Percentiles rank a stretch among this genome's conserved stretches.
phyloP scores from a whole-genome alignment of 495 filamentous ascomycete species.

The Paragyromitra xinjiangensis region DNA sequence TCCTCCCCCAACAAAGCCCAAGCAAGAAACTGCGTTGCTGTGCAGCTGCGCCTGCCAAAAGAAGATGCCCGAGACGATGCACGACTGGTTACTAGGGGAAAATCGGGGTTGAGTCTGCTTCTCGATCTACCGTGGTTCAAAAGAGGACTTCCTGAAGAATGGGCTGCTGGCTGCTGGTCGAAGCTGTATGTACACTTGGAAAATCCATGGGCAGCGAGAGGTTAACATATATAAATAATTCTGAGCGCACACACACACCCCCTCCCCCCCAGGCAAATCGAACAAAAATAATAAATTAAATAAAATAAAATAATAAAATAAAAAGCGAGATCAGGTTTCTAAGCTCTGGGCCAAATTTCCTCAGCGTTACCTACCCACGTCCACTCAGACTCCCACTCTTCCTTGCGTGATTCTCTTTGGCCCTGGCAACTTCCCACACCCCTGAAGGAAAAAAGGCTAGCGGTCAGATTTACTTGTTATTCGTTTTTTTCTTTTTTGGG shows the following conservation, averaged over 20 bases:
- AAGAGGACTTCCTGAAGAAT: constrained; percentile 24
- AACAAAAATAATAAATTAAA: not conserved
- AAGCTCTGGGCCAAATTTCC: constrained; percentile 36
- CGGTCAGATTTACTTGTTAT: constrained; percentile 37
- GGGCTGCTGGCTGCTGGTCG: constrained; percentile 33
- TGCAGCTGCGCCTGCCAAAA: constrained; percentile 47
- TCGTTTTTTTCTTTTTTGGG: constrained; percentile 44
- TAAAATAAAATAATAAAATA: constrained; percentile 16
- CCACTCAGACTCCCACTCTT: constrained; percentile 38
- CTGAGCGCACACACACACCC: constrained; percentile 16
- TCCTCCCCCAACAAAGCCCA: constrained; percentile 36
- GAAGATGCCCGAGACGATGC: constrained; percentile 52
- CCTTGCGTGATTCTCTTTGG: constrained; percentile 28
- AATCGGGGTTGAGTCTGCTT: constrained; percentile 42
- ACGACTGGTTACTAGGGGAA: constrained; percentile 46
- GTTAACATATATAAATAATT: constrained; percentile 46
- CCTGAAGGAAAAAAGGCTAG: constrained; percentile 30
- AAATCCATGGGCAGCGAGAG: constrained; percentile 22
- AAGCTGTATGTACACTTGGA: constrained; percentile 41
- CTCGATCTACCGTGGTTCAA: constrained; percentile 51
- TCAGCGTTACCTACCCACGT: constrained; percentile 23
- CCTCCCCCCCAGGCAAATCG: constrained; percentile 13
- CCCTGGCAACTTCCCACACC: constrained; percentile 28
- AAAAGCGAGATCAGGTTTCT: constrained; percentile 42
- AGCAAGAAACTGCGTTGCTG: constrained; percentile 31